Conservation (phyloP, 768 basidiomycete genomes). For the Boletus fagicola region DNA sequence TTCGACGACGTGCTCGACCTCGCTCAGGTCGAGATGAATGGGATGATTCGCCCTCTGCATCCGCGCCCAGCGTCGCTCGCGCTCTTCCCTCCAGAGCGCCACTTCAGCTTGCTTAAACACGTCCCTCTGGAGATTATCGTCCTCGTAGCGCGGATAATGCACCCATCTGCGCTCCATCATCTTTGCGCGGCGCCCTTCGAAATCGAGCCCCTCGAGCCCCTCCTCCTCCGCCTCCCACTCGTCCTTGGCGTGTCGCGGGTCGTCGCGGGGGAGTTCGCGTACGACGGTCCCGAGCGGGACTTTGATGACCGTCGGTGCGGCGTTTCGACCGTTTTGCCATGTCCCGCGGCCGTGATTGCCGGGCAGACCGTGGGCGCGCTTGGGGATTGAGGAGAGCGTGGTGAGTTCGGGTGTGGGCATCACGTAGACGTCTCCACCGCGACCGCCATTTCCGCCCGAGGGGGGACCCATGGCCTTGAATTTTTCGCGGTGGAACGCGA, state of each 20-base stretch:
- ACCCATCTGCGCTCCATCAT: conserved; percentile 72
- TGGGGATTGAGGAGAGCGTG: conserved; percentile 69
- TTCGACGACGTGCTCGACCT: conserved; percentile 38
- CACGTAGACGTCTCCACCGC: conserved; percentile 85
- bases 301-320: conserved; percentile 66
- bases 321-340: conserved; percentile 82
- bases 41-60: conserved; percentile 43
- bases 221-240: conserved; percentile 76
- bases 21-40: conserved; percentile 62
- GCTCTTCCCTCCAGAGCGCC: conserved; percentile 57
- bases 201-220: conserved; percentile 45
- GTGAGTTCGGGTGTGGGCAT: conserved; percentile 75
- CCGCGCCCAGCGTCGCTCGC: conserved; percentile 51
- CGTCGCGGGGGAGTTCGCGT: conserved; percentile 65
- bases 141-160: conserved; percentile 70
- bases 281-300: conserved; percentile 93
- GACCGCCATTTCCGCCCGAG: conserved; percentile 90
- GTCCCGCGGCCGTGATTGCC: conserved; percentile 80
- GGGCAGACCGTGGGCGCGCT: conserved; percentile 61
- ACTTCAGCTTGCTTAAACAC: conserved; percentile 72
- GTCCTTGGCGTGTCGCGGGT: conserved; percentile 61
- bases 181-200: conserved; percentile 48
- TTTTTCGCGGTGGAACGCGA: conserved; percentile 91
- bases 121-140: conserved; percentile 60
- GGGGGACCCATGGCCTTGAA: conserved; percentile 82